Evolutionary conservation across 371 early-diverging fungal genomes (phyloP).

Genomic region (Mortierella sp.): DNA sequence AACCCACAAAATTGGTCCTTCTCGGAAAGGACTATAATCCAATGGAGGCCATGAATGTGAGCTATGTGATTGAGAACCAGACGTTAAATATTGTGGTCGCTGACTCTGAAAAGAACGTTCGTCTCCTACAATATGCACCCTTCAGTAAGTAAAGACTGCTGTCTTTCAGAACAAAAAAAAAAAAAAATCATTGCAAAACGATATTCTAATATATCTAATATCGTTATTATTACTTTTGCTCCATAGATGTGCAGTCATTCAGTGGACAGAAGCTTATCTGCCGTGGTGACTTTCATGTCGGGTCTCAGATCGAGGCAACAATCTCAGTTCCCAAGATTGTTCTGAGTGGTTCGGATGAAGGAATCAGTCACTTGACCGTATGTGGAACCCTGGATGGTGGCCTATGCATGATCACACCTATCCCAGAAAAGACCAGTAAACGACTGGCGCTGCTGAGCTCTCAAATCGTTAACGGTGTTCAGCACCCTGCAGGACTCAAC

Average conservation of each 20-base stretch:
- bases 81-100: slow-evolving; percentile 83
- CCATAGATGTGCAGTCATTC: slow-evolving; percentile 85
- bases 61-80: slow-evolving; percentile 84
- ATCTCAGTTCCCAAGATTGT: slow-evolving; percentile 66
- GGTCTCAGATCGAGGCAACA: slow-evolving; percentile 77
- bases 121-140: slow-evolving; percentile 89
- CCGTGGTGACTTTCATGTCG: slow-evolving; percentile 90
- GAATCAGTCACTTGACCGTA: slow-evolving; percentile 35
- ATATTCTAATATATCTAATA: background rate
- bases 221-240: background rate
- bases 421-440: slow-evolving; percentile 92
- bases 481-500: slow-evolving; percentile 92
- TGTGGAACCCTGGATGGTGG: slow-evolving; percentile 79
- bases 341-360: slow-evolving; percentile 39
- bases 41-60: slow-evolving; percentile 76
- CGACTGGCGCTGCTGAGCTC: slow-evolving; percentile 82
- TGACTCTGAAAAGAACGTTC: slow-evolving; percentile 87
- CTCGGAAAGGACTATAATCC: slow-evolving; percentile 92
- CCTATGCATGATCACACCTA: slow-evolving; percentile 79
- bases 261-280: slow-evolving; percentile 92
- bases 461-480: slow-evolving; percentile 83
- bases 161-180: background rate
- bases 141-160: slow-evolving; percentile 81
- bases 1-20: slow-evolving; percentile 90
- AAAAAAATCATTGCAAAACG: background rate